These are phyloP conservation scores for Phytophthora pinifolia DNA, from an alignment of 352 stramenopile genomes.

Conservation along the genomic window DNA sequence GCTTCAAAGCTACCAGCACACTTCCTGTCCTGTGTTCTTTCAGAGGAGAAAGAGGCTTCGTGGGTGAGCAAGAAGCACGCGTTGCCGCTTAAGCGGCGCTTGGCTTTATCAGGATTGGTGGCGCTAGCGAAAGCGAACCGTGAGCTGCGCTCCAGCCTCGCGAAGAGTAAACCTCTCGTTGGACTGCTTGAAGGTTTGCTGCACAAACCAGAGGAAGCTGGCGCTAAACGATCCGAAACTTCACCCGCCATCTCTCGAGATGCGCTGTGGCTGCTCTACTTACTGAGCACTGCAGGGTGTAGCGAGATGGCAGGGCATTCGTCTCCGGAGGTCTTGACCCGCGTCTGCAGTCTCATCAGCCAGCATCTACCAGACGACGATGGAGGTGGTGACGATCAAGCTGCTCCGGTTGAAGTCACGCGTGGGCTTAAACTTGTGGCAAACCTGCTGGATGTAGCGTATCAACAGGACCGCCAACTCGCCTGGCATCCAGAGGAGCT, in stretches of 20 bases:
- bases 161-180: conserved; percentile 29
- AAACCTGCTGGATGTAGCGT: conserved; percentile 40
- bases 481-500: conserved; percentile 36
- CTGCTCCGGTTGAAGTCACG: conserved; percentile 15
- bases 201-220: neutral
- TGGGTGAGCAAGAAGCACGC: conserved; percentile 4
- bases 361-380: conserved; percentile 8
- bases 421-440: conserved; percentile 49
- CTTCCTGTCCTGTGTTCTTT: conserved; percentile 43
- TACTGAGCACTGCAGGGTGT: conserved; percentile 26
- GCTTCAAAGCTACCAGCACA: conserved; percentile 50
- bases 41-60: neutral
- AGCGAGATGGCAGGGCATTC: conserved; percentile 13
- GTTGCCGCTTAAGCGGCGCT: conserved; percentile 14
- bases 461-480: conserved; percentile 20
- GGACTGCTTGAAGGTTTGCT: conserved; percentile 34
- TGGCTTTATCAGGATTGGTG: conserved; percentile 37
- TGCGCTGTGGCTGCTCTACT: conserved; percentile 28
- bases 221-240: neutral
- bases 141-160: conserved; percentile 32
- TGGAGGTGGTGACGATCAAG: conserved; percentile 1
- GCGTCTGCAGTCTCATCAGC: conserved; percentile 8
- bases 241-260: conserved; percentile 16
- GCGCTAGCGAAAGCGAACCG: conserved; percentile 40
- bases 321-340: conserved; percentile 17